phyloP scores from a whole-genome alignment of 2,329 filamentous ascomycete genomes.

The Diaporthe ampelina region DNA sequence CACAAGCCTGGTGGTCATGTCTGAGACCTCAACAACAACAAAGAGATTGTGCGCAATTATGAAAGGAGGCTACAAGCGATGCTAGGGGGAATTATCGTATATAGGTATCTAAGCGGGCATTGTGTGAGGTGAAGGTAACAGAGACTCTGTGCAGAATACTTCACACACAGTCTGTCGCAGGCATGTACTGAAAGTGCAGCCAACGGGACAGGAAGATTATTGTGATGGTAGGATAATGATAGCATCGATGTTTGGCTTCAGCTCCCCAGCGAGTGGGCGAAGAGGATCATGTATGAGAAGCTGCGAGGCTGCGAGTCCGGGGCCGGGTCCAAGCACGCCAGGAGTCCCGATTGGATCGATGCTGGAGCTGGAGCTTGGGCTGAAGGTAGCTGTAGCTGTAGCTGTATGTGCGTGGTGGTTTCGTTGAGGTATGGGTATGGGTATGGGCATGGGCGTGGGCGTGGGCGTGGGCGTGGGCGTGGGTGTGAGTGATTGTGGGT shows the following conservation, averaged over 20 bases:
- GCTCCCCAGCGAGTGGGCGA: slow-evolving; percentile 1
- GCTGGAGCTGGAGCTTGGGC: neutral
- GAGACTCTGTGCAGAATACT: neutral
- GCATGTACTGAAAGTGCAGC: neutral
- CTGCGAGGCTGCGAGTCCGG: slow-evolving; percentile 27
- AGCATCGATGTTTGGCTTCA: neutral
- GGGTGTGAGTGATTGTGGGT: too few relatives aligned
- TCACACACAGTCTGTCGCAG: neutral
- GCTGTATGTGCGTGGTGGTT: too few relatives aligned
- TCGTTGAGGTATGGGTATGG: neutral
- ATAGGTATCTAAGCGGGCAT: slow-evolving; percentile 9
- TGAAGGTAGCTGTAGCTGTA: neutral
- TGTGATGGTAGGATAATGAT: neutral
- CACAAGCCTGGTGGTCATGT: neutral
- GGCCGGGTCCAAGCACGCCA: slow-evolving; percentile 10
- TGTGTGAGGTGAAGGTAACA: neutral
- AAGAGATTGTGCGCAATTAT: neutral
- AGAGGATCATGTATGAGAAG: slow-evolving; percentile 21
- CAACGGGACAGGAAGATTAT: neutral
- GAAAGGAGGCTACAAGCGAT: neutral
- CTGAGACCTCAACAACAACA: neutral
- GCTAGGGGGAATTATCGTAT: neutral
- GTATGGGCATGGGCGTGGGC: too few relatives aligned
- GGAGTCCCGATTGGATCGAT: slow-evolving; percentile 1
- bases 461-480: too few relatives aligned